Evolutionary conservation across 1,139 yeast genomes (phyloP), one percentile per base, ranked within the genome.

Genomic region (Pichia kudriavzevii): DNA sequence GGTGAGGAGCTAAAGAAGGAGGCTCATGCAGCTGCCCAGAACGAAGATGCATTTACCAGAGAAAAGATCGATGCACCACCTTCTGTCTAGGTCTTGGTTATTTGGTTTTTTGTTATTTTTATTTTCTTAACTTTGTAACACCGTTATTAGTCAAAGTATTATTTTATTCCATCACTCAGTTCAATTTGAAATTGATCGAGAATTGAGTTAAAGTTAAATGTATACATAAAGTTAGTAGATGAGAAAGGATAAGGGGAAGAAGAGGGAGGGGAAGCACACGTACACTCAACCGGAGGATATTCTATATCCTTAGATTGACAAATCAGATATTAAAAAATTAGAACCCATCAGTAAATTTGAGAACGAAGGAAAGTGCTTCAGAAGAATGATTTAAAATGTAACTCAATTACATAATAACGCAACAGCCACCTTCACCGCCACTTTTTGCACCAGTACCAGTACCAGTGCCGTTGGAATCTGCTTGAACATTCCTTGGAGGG

Each of bases 381-480:
- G n/a, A n/a, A n/a, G n/a, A n/a, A n/a, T n/a, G n/a, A n/a, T n/a
- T n/a, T n/a, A n/a, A n/a, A n/a, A n/a, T n/a, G n/a, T n/a, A n/a
- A n/a, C n/a, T n/a, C n/a, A 19, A 4, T 41, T 39, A 54, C 49
- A 53, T 44, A 22, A 55, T 47, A 29, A 41, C 39, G 46, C 59
- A 55, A 37, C 60, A 54, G 17, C 59, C 57, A 30, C 57, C 54
- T 30, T 55, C 52, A 35, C 43, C 37, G 34, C 43, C 37, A 28
- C 36, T 36, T 28, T 32, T 35, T 38, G 42, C 35, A 35, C 39
- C 44, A 30, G 35, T 31, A 28, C 39, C 24, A 14, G 39, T 28
- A n/a, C 30, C 27, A 12, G 26, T 23, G 17, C 30, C 33, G 23
- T 15, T 17, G 16, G 31, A 13, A 12, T 23, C 23, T 7, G 17